Base-by-base conservation (phyloP, 805 yeast species). In the Candida patagonica region DNA sequence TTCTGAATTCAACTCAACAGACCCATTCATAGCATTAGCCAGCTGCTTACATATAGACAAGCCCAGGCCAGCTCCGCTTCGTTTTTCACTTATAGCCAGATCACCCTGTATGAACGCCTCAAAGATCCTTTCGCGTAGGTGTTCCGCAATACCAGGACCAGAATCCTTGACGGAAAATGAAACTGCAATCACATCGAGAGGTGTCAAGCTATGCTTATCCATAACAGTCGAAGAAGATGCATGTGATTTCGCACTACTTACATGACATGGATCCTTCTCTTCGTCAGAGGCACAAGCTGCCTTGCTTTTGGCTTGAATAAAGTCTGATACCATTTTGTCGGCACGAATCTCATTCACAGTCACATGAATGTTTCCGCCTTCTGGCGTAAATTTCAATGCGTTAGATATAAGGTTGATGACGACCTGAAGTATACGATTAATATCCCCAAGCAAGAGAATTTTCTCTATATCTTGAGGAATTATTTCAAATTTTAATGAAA, bases 51-150 rank as follows among this genome's bases (percentile, higher is more conserved):
- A 92, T 53, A 89, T 89, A 1, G 80, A 73, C 32, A 89, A 70
- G 1, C 98, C 98, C 35, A 89, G 67, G 2, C 97, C 98, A 0
- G 96, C 92, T 49, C 98, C 98, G 43, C 97, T 96, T 55, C 82
- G 80, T 42, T 88, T 84, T 54, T 95, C 71, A 4, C 95, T 83
- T 21, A 86, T 67, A 0, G 96, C 86, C 59, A 87, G 95, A 55
- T 89, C 97, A 39, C 97, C 98, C 63, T 89, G 98, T 15, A 88
- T 87, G 65, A 89, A 89, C 1, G 97, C 96, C 53, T 92, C 96
- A 59, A 89, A 89, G 1, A 89, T 94, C 45, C 81, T 76, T 32
- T 77, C 77, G 53, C 84, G 96, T 40, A 87, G 60, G 1, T 79
- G 76, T 10, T 80, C 77, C 30, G 85, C 94, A 39, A 89, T 88